Conservation (phyloP, 805 yeast species). For the Lipomyces yamanashiensis region DNA sequence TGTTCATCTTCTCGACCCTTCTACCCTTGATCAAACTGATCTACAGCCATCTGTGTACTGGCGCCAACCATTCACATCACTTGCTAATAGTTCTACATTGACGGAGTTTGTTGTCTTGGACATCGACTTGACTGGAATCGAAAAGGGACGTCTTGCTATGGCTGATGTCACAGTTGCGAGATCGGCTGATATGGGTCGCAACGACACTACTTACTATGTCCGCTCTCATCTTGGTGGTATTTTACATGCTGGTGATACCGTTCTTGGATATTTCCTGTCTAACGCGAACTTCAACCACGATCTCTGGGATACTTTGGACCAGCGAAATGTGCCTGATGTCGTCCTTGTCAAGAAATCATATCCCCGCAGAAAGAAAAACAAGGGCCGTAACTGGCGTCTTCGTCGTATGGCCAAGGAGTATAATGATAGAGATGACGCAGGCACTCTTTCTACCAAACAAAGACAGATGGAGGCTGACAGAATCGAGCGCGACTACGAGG, state of each 20-base stretch:
- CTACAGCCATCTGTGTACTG: conserved; percentile 73
- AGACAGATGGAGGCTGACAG: conserved; percentile 83
- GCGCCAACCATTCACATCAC: conserved; percentile 78
- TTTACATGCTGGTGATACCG: conserved; percentile 95
- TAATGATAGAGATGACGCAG: conserved; percentile 66
- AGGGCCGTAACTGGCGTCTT: conserved; percentile 86
- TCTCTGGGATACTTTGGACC: conserved; percentile 72
- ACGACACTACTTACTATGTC: conserved; percentile 80
- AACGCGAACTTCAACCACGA: conserved; percentile 90
- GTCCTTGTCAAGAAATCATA: conserved; percentile 87
- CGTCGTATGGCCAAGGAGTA: conserved; percentile 98
- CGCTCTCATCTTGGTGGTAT: conserved; percentile 93
- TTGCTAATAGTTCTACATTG: conserved; percentile 65
- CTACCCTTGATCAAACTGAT: conserved; percentile 77
- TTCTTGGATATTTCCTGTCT: conserved; percentile 83
- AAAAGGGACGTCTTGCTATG: conserved; percentile 74
- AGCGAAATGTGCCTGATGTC: conserved; percentile 77
- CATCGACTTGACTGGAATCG: conserved; percentile 86
- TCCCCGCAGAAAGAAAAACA: conserved; percentile 71
- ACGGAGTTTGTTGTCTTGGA: conserved; percentile 89
- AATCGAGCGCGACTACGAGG: conserved; percentile 92
- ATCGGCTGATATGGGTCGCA: conserved; percentile 82
- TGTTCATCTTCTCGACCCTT: conserved; percentile 85
- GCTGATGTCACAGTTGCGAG: conserved; percentile 95
- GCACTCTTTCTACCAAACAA: conserved; percentile 48